Evolutionary conservation across 2,329 filamentous ascomycete genomes (phyloP).

Genomic region (Juglanconis oblonga): DNA sequence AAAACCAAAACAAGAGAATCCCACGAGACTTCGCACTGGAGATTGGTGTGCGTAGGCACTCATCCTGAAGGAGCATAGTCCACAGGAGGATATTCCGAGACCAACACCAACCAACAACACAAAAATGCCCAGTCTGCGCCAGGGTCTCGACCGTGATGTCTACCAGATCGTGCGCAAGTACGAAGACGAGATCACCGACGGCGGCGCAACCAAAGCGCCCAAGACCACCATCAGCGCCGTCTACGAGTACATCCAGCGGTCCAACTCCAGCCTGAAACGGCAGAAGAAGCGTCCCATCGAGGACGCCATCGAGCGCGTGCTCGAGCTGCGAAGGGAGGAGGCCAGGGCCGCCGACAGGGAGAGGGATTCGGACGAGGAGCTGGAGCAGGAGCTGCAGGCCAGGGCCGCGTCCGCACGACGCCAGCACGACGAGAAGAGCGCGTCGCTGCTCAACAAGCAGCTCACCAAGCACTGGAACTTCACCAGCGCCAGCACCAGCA

Average conservation of each 20-base stretch:
- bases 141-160: slow-evolving; percentile 66
- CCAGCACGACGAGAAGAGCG: slow-evolving; percentile 21
- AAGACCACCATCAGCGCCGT: slow-evolving; percentile 57
- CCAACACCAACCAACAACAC: neutral
- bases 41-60: too few relatives aligned
- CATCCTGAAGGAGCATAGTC: too few relatives aligned
- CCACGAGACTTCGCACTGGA: too few relatives aligned
- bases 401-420: slow-evolving; percentile 23
- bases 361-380: slow-evolving; percentile 46
- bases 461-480: slow-evolving; percentile 40
- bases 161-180: slow-evolving; percentile 78
- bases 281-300: slow-evolving; percentile 79
- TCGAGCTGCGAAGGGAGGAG: slow-evolving; percentile 70
- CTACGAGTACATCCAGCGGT: slow-evolving; percentile 77
- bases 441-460: slow-evolving; percentile 38
- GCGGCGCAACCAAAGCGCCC: slow-evolving; percentile 22
- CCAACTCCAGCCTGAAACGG: slow-evolving; percentile 82
- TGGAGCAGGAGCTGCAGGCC: slow-evolving; percentile 28
- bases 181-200: slow-evolving; percentile 48
- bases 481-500: slow-evolving; percentile 14
- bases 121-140: slow-evolving; percentile 38
- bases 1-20: too few relatives aligned
- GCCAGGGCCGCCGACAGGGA: slow-evolving; percentile 42
- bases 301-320: slow-evolving; percentile 78
- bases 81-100: too few relatives aligned